phyloP scores from a whole-genome alignment of 2,329 filamentous ascomycete genomes.

The Aspergillus hortae region DNA sequence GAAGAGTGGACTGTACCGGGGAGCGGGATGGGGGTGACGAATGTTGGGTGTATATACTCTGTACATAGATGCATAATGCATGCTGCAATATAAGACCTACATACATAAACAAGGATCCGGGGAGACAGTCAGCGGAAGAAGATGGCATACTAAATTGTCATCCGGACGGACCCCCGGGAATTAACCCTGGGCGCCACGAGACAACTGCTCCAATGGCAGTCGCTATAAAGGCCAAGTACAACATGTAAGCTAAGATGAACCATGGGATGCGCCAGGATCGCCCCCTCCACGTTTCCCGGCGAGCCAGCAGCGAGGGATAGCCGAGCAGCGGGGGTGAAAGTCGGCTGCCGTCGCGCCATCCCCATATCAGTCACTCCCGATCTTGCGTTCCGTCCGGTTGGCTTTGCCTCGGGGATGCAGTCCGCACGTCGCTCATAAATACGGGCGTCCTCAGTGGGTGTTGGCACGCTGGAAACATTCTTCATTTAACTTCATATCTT shows the following conservation, averaged over 20 bases:
- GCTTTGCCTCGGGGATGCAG: slow-evolving; percentile 22
- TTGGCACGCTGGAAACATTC: neutral
- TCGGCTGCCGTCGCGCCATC: slow-evolving; percentile 14
- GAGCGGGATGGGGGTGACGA: slow-evolving; percentile 17
- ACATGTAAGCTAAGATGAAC: neutral
- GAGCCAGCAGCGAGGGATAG: slow-evolving; percentile 1
- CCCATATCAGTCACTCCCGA: slow-evolving; percentile 20
- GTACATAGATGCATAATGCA: too few relatives aligned
- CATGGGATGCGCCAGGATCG: neutral
- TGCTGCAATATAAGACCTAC: too few relatives aligned
- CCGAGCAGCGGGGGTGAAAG: slow-evolving; percentile 13
- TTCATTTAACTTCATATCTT: too few relatives aligned
- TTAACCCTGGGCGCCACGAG: too few relatives aligned
- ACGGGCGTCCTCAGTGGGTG: neutral
- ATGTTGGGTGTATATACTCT: neutral
- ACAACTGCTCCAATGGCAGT: too few relatives aligned
- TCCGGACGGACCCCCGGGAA: too few relatives aligned
- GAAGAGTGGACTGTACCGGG: slow-evolving; percentile 57
- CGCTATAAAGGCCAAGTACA: neutral
- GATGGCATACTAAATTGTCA: neutral
- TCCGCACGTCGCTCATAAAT: slow-evolving; percentile 11
- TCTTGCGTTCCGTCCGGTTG: slow-evolving; percentile 14
- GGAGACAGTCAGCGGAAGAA: neutral
- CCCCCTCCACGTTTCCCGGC: neutral
- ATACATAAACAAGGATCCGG: too few relatives aligned